These are phyloP conservation scores for Prunus mongolica DNA, from an alignment of 306 rosid species.

Conservation along the genomic window DNA sequence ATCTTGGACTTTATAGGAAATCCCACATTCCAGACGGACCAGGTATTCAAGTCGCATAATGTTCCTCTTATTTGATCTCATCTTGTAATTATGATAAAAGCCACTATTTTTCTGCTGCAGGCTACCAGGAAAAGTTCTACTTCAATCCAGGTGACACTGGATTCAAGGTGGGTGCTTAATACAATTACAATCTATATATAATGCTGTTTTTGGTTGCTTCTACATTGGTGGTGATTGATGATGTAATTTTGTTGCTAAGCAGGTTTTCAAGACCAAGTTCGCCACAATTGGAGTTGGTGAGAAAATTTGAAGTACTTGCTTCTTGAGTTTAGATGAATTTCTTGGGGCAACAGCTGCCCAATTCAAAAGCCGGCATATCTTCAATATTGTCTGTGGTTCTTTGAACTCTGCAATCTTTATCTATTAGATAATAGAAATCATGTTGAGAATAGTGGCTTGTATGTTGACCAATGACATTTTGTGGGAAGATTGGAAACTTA, in stretches of 20 bases:
- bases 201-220: slow-evolving; percentile 5
- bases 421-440: background rate
- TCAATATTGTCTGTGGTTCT: background rate
- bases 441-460: background rate
- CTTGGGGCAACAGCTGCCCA: background rate
- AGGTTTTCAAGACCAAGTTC: slow-evolving; percentile 88
- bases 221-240: slow-evolving; percentile 16
- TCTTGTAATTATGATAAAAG: background rate
- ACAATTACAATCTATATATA: slow-evolving; percentile 7
- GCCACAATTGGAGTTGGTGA: slow-evolving; percentile 94
- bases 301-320: slow-evolving; percentile 18
- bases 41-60: slow-evolving; percentile 40
- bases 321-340: background rate
- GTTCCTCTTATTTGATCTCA: background rate
- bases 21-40: slow-evolving; percentile 98
- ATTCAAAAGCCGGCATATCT: slow-evolving; percentile 7
- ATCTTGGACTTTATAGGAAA: slow-evolving; percentile 93
- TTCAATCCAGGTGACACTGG: slow-evolving; percentile 98
- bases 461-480: background rate
- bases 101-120: slow-evolving; percentile 35
- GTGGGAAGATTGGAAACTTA: slow-evolving; percentile 9
- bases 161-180: slow-evolving; percentile 63
- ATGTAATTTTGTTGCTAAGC: slow-evolving; percentile 29
- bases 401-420: slow-evolving; percentile 3
- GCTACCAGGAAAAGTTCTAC: slow-evolving; percentile 96